These are phyloP conservation scores for Paratinospora sagittata DNA, from an alignment of 164 flowering plant genomes.

Conservation along the genomic window DNA sequence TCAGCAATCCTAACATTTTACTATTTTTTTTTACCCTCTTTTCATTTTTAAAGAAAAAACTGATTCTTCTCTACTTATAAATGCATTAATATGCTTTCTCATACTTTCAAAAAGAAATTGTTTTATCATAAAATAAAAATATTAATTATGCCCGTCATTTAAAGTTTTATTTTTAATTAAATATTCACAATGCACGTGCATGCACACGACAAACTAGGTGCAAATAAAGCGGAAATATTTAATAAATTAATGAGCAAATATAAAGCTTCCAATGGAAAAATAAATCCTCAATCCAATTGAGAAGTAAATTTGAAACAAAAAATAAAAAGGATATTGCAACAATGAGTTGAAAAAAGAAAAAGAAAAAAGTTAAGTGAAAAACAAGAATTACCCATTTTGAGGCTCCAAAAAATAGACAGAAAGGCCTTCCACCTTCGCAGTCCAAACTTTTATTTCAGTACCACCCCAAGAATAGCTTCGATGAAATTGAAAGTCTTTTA, in stretches of 20 bases:
- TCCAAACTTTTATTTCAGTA: slow-evolving; percentile 91
- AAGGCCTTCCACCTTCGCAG: slow-evolving; percentile 88
- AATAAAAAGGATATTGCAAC: neutral
- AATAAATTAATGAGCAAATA: neutral
- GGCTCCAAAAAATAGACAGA: slow-evolving; percentile 94
- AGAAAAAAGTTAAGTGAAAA: neutral
- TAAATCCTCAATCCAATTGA: no score
- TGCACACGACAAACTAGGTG: no score
- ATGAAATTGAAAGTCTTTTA: slow-evolving; percentile 57
- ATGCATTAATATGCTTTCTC: no score
- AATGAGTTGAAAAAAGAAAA: neutral
- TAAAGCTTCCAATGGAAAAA: neutral
- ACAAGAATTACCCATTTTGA: slow-evolving; percentile 71
- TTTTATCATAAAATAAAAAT: no score
- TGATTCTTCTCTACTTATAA: neutral
- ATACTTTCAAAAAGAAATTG: no score
- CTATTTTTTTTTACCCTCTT: no score
- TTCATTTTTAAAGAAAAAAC: neutral
- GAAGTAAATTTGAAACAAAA: neutral
- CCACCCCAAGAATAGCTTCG: slow-evolving; percentile 74
- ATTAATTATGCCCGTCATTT: no score
- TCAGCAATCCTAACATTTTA: neutral
- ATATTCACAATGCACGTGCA: no score
- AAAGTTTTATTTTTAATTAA: no score
- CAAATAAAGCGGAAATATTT: neutral